Evolutionary conservation across 768 basidiomycete genomes (phyloP), one percentile per base, ranked within the genome.

Genomic region (Glaciozyma antarctica): DNA sequence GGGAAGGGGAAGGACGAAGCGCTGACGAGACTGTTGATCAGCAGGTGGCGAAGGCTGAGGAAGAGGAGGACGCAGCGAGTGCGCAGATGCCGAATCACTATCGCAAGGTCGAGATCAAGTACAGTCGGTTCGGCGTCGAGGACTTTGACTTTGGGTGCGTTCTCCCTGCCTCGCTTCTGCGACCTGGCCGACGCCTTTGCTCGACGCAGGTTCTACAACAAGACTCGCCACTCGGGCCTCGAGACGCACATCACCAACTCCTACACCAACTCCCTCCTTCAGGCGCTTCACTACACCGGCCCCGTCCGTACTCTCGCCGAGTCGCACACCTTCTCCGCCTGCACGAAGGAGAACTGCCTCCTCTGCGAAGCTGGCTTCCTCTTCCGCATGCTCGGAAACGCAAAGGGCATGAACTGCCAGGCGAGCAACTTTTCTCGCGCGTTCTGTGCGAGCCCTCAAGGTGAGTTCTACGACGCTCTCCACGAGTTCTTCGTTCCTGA

Each of bases 211-310:
- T 98, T 90, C 76, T 98, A 92, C 78, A 99, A 99, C 77, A 85
- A 85, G 74, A 98, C 95, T 0, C 75, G 82, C 24, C 90, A 83
- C 72, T 93, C 90, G 61, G 95, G 95, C 8, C 81, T 99, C 54
- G 94, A 99, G 75, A 95, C 94, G 1, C 91, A 98, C 75, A 97
- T 99, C 64, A 80, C 90, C 52, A 94, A 97, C 76, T 99, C 92
- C 8, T 99, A 98, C 78, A 94, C 93, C 21, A 99, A 99, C 74
- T 79, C 88, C 2, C 76, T 95, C 38, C 77, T 94, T 1, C 93
- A 99, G 76, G 83, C 87, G n/a, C 83, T 98, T 78, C 88, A 95
- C 75, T 93, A 90, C 77, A 82, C 81, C 26, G 71, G 77, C 19
- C 88, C 93, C 1, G 83, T 99, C 44, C 82, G 94, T 45, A 80